Base-by-base conservation (phyloP, 2,329 filamentous ascomycete genomes). In the Apiospora rasikravindrae region DNA sequence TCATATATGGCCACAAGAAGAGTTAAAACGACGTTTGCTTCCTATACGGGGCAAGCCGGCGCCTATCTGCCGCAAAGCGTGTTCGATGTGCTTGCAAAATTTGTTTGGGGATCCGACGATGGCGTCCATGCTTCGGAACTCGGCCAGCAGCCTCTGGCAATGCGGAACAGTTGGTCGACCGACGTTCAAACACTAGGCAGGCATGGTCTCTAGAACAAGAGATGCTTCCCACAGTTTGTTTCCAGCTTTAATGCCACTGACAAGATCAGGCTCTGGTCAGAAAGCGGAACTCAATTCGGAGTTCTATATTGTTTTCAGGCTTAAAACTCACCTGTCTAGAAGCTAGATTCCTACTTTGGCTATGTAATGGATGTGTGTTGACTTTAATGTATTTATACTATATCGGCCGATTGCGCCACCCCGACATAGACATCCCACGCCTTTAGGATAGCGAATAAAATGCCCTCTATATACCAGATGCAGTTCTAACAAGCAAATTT, bases 31-130 rank as follows among this genome's bases (percentile, higher is more conserved):
- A 64, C 40, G 57, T 64, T 64, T 64, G n/a, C 33, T 40, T 13
- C 57, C 57, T n/a, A 33, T 64, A 40, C 33, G 57, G 57, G 57
- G 22, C 4, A 64, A 40, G 33, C 22, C 57, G 57, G 19, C 57
- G 19, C 33, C 16, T 40, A 40, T 22, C 57, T 64, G 57, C 57
- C 11, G 57, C 57, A 64, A 22, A 64, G 22, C 19, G 57, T 14
- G 57, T 64, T 64, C 57, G 57, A 64, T 64, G 57, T 64, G 57
- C 57, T 14, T 64, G 57, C 29, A 64, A 40, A 37, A n/a, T 24
- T 14, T 64, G 57, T 40, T 64, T 64, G 57, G 57, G 57, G 57
- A n/a, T 64, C 33, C 19, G 57, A 64, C 33, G 19, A 64, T 64
- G 19, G 33, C 33, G 57, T 24, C 57, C 33, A 64, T 64, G 33